Percentiles rank a stretch among this genome's conserved stretches.
Evolutionary conservation across 805 yeast genomes (phyloP).

Genomic region (Kazachstania taianensis): DNA sequence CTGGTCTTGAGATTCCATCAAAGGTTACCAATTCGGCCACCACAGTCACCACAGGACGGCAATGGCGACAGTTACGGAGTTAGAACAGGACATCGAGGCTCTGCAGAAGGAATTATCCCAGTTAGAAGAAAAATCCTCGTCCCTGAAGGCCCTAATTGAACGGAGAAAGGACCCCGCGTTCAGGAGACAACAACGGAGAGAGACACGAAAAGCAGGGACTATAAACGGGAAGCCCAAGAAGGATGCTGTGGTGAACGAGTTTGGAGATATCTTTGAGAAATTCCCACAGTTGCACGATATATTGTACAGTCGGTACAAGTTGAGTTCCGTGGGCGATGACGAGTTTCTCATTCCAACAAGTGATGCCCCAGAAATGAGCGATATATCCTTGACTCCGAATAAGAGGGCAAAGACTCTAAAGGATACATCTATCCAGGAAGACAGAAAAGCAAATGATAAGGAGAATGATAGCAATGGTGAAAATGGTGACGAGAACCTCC

Average conservation of each 20-base stretch:
- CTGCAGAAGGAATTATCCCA: conserved; percentile 25
- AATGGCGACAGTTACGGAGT: conserved; percentile 9
- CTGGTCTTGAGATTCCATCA: no score
- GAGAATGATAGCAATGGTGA: not conserved
- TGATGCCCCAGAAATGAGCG: not conserved
- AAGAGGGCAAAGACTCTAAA: not conserved
- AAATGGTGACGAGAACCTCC: conserved; percentile 4
- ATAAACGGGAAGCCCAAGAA: not conserved
- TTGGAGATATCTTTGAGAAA: conserved; percentile 13
- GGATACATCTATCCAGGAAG: not conserved
- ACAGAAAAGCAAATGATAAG: not conserved
- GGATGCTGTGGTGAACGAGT: conserved; percentile 12
- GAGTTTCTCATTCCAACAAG: not conserved
- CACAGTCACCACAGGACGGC: no score
- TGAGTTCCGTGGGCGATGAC: not conserved
- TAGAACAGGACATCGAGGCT: conserved; percentile 31
- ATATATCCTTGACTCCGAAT: not conserved
- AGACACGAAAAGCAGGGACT: not conserved
- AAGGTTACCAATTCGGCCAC: no score
- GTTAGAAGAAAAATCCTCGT: conserved; percentile 9
- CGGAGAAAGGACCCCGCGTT: not conserved
- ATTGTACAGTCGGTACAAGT: conserved; percentile 7
- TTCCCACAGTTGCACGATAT: conserved; percentile 19
- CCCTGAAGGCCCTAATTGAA: conserved; percentile 6
- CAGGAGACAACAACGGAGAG: conserved; percentile 1